A percentile compares a stretch with the other conserved stretches of the same genome.
Evolutionary conservation across 495 filamentous ascomycete species (phyloP).

Genomic region (Trichoderma gamsii): DNA sequence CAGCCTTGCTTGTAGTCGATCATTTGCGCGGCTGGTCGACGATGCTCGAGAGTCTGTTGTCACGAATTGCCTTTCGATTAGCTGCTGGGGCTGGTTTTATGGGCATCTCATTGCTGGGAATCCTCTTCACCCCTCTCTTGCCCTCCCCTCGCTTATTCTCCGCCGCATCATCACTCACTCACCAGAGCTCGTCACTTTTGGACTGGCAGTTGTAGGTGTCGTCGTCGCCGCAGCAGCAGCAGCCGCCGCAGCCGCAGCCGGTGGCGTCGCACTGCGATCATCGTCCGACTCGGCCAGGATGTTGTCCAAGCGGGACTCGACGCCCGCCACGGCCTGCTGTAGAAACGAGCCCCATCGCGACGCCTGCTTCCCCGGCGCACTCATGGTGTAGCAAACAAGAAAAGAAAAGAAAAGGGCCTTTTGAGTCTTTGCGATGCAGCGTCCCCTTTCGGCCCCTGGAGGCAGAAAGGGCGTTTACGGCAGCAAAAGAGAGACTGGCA

Average conservation of each 20-base stretch:
- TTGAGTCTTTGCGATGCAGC: background rate
- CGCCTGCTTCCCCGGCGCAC: conserved; percentile 29
- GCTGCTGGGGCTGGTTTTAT: conserved; percentile 1
- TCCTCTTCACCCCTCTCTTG: conserved; percentile 23
- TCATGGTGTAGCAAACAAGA: conserved; percentile 26
- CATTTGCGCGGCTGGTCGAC: conserved; percentile 56
- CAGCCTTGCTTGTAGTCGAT: conserved; percentile 78
- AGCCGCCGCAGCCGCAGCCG: conserved; percentile 16
- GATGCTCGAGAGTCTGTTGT: conserved; percentile 42
- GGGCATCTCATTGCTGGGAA: background rate
- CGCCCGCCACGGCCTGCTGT: conserved; percentile 83
- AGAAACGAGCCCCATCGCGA: conserved; percentile 79
- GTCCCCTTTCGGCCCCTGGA: conserved; percentile 10
- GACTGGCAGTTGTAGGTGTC: conserved; percentile 20
- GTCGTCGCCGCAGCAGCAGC: conserved; percentile 16
- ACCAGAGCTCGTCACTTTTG: conserved; percentile 25
- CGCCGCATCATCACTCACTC: background rate
- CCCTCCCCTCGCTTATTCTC: background rate
- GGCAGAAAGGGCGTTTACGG: background rate
- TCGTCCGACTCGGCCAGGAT: conserved; percentile 78
- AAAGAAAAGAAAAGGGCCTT: background rate
- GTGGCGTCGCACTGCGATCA: conserved; percentile 18
- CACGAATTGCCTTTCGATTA: conserved; percentile 20
- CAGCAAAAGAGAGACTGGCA: background rate
- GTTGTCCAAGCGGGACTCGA: conserved; percentile 87